These are phyloP conservation scores for Spathaspora sp. DNA, from an alignment of 805 yeast species.

Conservation along the genomic window DNA sequence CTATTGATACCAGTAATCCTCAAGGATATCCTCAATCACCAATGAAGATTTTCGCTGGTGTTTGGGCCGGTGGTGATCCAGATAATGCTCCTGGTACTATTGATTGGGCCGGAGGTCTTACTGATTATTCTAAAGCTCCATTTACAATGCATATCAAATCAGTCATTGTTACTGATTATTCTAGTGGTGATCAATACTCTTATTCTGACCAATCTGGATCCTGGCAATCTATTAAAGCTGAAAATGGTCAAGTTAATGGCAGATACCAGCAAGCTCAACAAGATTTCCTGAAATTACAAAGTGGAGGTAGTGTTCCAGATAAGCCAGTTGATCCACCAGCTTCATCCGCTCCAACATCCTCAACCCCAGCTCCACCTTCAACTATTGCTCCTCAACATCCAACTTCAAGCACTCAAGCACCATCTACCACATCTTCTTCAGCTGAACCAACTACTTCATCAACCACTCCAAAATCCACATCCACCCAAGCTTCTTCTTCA, in stretches of 20 bases:
- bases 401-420: conserved; percentile 2
- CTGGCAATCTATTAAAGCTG: conserved; percentile 57
- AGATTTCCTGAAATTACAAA: conserved; percentile 28
- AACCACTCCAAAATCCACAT: conserved; percentile 7
- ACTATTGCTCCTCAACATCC: conserved; percentile 1
- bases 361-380: background rate
- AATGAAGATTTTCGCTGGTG: conserved; percentile 64
- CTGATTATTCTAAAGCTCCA: conserved; percentile 65
- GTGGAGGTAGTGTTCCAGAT: conserved; percentile 25
- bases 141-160: conserved; percentile 62
- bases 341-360: background rate
- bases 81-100: conserved; percentile 63
- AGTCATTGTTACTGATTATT: conserved; percentile 64
- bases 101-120: conserved; percentile 78
- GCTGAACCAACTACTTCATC: conserved; percentile 3
- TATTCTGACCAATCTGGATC: conserved; percentile 55
- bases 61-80: conserved; percentile 84
- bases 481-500: conserved; percentile 5
- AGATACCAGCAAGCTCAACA: conserved; percentile 43
- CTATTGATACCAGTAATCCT: conserved; percentile 47
- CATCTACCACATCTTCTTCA: conserved; percentile 4
- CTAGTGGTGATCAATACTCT: conserved; percentile 56
- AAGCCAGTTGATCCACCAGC: conserved; percentile 1
- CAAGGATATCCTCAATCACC: conserved; percentile 92
- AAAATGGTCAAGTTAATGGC: conserved; percentile 60